Conservation (phyloP, 2,329 filamentous ascomycete genomes). For the Cladosporium sp. region DNA sequence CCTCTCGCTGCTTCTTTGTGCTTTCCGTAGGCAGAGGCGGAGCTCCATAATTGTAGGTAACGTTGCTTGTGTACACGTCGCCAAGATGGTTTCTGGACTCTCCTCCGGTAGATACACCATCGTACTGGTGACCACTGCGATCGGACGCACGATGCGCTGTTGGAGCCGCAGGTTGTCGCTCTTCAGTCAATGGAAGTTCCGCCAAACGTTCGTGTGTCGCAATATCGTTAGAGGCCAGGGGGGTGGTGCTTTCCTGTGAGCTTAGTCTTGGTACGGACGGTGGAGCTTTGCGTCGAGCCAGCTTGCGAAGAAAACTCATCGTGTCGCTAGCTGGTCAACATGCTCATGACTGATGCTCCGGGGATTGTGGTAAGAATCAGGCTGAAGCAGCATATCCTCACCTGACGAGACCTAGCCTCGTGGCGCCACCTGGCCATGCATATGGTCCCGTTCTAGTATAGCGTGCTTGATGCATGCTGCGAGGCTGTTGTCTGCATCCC, state of each 20-base stretch:
- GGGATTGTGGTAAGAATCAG: too few relatives aligned
- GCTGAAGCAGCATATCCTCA: too few relatives aligned
- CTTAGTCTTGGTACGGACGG: not conserved
- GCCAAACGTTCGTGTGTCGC: not conserved
- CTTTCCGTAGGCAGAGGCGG: not conserved
- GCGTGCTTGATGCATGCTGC: not conserved
- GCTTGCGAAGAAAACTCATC: not conserved
- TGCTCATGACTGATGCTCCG: not conserved
- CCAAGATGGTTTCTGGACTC: not conserved
- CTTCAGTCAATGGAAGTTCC: not conserved
- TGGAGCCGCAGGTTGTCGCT: not conserved
- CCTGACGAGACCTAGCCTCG: not conserved
- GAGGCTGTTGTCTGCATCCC: not conserved
- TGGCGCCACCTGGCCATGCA: not conserved
- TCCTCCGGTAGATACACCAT: not conserved
- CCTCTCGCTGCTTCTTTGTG: not conserved
- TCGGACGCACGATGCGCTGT: not conserved
- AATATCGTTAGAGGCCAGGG: not conserved
- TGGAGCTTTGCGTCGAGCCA: not conserved
- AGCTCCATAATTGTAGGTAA: not conserved
- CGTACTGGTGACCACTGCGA: not conserved
- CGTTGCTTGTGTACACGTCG: not conserved
- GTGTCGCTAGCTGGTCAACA: not conserved
- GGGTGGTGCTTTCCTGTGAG: not conserved
- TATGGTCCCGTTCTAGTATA: not conserved